These are phyloP conservation scores for Talaromyces sp. DNA, from an alignment of 2,329 filamentous ascomycete genomes.

Conservation along the genomic window DNA sequence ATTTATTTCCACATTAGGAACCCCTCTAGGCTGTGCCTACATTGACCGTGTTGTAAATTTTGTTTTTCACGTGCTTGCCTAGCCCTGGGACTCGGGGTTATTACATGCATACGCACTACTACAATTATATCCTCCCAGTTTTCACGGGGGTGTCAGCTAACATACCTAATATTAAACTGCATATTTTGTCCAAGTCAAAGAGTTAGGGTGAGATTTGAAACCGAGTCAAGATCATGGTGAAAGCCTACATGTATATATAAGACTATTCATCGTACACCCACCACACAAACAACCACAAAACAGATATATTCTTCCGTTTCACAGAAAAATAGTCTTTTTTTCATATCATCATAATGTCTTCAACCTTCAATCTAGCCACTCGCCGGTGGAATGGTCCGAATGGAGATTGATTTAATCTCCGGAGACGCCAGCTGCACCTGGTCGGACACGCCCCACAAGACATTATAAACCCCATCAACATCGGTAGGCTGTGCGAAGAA, in stretches of 20 bases:
- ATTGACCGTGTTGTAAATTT: not conserved
- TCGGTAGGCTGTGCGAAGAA: constrained; percentile 3
- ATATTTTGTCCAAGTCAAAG: not conserved
- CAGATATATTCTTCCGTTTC: not conserved
- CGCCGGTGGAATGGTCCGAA: not conserved
- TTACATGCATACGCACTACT: not conserved
- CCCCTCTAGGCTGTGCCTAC: not conserved
- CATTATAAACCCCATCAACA: not conserved
- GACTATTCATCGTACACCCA: not conserved
- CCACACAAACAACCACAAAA: not conserved
- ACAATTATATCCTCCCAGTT: not conserved
- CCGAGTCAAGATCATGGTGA: not conserved
- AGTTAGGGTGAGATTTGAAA: not conserved
- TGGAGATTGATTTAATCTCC: not conserved
- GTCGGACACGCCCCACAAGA: not conserved
- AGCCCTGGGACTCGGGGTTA: not conserved
- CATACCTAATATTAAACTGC: not conserved
- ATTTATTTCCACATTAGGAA: not conserved
- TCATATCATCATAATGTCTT: not conserved
- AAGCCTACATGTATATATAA: not conserved
- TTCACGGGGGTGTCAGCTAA: not conserved
- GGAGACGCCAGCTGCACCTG: not conserved
- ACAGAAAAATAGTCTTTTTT: not conserved
- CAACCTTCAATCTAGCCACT: not conserved
- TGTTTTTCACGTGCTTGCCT: not conserved